Evolutionary conservation across 2,329 filamentous ascomycete species (phyloP), one percentile per base, ranked within the genome.

Genomic region (Fusarium falciforme): DNA sequence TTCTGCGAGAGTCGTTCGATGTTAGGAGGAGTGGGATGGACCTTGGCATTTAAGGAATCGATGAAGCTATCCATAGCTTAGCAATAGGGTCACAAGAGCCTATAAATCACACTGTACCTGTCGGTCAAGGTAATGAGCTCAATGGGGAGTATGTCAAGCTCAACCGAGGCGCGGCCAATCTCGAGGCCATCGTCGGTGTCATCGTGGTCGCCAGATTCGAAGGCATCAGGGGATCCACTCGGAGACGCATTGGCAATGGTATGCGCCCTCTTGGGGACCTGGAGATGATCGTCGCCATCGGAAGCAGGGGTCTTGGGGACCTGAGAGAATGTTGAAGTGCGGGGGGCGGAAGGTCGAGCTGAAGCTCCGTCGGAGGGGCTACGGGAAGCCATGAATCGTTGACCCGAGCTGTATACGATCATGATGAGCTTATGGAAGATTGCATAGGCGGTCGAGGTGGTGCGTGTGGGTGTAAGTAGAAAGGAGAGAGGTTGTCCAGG

Each of bases 71-170:
- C 42, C 29, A 77, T 77, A 65, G 40, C 42, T 74, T 61, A 75
- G 67, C 57, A 62, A 58, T 35, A 47, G 52, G 16, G 7, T 38
- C 40, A 25, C 52, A 44, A 31, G 35, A 31, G 62, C 64, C 35
- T 12, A n/a, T 27, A 58, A 29, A 57, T 16, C 11, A n/a, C 35
- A 44, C 74, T 82, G 70, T 86, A 95, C 94, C 93, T 94, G 83
- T 98, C 96, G 22, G 93, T 94, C 80, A 98, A 85, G 82, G 94
- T 96, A 67, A 96, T 89, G 68, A 99, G 90, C 87, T 99, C 96
- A 78, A 98, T 96, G 16, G 96, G 96, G 47, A 99, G 90, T 79
- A 98, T 93, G 77, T 97, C 94, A 72, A 96, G 92, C 66, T 94
- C 92, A 72, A 94, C 89, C 5, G 93, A 91, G 25, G 86, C 84